Conservation (phyloP, 1,284 basidiomycete genomes). For the Boletus smithii region DNA sequence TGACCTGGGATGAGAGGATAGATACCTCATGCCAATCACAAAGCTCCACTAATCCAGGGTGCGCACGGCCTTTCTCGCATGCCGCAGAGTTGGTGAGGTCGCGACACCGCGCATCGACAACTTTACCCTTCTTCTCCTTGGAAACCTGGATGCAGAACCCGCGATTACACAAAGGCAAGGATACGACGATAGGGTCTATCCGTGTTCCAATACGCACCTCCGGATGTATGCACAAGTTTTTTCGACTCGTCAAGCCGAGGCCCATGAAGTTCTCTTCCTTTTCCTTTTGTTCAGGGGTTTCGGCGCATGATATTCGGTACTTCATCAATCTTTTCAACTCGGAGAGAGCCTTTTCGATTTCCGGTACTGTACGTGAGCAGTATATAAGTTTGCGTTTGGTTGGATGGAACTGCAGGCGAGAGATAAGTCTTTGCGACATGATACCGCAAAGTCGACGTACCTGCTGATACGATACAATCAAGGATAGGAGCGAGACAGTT, state of each 20-base stretch:
- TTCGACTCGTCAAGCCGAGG: constrained; percentile 90
- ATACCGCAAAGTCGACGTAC: constrained; percentile 39
- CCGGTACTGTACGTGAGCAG: constrained; percentile 99
- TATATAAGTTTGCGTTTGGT: constrained; percentile 94
- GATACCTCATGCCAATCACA: constrained; percentile 95
- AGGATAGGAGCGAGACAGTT: constrained; percentile 92
- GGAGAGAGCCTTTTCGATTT: constrained; percentile 97
- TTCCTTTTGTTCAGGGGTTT: constrained; percentile 69
- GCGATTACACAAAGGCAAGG: constrained; percentile 8
- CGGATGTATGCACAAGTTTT: constrained; percentile 96
- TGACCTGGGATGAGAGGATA: constrained; percentile 6
- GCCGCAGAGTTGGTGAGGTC: constrained; percentile 89
- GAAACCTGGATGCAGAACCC: constrained; percentile 58
- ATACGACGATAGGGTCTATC: not conserved
- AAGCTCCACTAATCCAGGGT: constrained; percentile 90
- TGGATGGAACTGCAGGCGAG: constrained; percentile 73
- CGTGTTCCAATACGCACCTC: constrained; percentile 54
- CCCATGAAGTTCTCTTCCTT: constrained; percentile 87
- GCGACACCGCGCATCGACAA: constrained; percentile 95
- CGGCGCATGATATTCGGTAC: constrained; percentile 73
- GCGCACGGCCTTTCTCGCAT: constrained; percentile 81
- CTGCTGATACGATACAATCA: constrained; percentile 98
- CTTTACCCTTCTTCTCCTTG: constrained; percentile 96
- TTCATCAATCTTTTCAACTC: constrained; percentile 95
- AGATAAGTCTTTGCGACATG: not conserved